Evolutionary conservation across 2,329 filamentous ascomycete species (phyloP).

Genomic region (Paramyrothecium roridum): DNA sequence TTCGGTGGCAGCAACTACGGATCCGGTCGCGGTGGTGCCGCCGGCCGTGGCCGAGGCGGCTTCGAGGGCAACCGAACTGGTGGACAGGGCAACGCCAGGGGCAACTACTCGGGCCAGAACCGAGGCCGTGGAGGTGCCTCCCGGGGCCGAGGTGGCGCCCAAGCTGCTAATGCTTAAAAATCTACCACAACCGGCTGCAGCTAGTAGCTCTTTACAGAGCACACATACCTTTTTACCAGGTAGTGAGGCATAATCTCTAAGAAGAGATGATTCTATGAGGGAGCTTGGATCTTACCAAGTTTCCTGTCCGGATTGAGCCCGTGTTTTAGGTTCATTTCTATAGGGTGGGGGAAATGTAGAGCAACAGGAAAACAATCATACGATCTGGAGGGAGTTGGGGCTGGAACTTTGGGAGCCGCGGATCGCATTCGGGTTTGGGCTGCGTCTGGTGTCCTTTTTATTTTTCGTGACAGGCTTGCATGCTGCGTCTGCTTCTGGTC

Average conservation of each 20-base stretch:
- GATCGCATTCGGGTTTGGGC: neutral
- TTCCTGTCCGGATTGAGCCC: too few species aligned
- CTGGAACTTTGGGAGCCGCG: neutral
- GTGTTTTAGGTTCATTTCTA: neutral
- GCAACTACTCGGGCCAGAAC: constrained; percentile 65
- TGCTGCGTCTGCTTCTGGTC: neutral
- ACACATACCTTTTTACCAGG: too few species aligned
- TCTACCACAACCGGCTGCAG: neutral
- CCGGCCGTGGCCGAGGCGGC: constrained; percentile 64
- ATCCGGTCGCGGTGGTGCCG: constrained; percentile 56
- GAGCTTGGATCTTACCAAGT: too few species aligned
- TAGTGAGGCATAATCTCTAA: too few species aligned
- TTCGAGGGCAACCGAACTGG: constrained; percentile 58
- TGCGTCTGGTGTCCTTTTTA: neutral
- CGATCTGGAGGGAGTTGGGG: neutral
- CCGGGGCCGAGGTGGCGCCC: constrained; percentile 60
- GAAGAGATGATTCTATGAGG: too few species aligned
- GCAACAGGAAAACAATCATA: neutral
- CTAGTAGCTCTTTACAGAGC: neutral
- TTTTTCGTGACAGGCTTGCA: neutral
- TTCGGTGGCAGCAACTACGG: constrained; percentile 69
- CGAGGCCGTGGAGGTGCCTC: constrained; percentile 65
- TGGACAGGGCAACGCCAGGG: constrained; percentile 59
- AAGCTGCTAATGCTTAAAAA: constrained; percentile 48
- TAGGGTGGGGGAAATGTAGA: neutral